Percentiles rank a stretch among this genome's conserved stretches.
These are phyloP conservation scores for Vitis cinerea DNA, from an alignment of 164 flowering plant genomes.

Conservation along the genomic window DNA sequence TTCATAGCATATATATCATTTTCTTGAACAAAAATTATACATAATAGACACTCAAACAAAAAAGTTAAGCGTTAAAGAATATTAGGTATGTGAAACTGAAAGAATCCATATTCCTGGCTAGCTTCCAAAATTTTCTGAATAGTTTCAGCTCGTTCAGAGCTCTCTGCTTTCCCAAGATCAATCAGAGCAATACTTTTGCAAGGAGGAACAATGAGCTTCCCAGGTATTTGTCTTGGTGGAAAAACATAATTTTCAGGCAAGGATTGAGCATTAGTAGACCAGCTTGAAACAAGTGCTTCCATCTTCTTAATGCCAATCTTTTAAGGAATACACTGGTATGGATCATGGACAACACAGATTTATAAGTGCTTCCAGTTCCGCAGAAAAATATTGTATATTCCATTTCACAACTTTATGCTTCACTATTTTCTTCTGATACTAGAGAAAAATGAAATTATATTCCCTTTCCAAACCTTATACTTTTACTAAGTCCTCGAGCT, in stretches of 20 bases:
- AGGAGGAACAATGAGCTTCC: conserved; percentile 13
- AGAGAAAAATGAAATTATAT: no score
- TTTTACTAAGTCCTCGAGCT: no score
- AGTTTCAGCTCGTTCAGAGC: conserved; percentile 10
- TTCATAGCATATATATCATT: no score
- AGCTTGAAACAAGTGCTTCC: conserved; percentile 26
- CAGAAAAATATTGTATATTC: no score
- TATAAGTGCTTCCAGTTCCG: no score
- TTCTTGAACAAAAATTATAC: no score
- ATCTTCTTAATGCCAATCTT: no score
- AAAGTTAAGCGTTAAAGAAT: neutral
- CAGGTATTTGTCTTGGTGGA: conserved; percentile 31
- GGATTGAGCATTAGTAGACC: conserved; percentile 11
- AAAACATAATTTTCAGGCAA: conserved; percentile 27
- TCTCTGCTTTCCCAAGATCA: conserved; percentile 16
- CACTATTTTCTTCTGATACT: no score
- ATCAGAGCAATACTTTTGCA: conserved; percentile 26
- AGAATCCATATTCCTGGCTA: conserved; percentile 32
- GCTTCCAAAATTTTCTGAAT: conserved; percentile 26
- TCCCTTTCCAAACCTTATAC: no score
- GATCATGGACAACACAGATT: no score
- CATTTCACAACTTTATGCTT: no score
- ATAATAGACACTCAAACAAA: neutral
- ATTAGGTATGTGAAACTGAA: conserved; percentile 27
- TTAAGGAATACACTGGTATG: no score